Percentiles rank a stretch among this genome's conserved stretches.
Evolutionary conservation across 176 grass and related monocot genomes (phyloP).

Genomic region (Musa beccarii): DNA sequence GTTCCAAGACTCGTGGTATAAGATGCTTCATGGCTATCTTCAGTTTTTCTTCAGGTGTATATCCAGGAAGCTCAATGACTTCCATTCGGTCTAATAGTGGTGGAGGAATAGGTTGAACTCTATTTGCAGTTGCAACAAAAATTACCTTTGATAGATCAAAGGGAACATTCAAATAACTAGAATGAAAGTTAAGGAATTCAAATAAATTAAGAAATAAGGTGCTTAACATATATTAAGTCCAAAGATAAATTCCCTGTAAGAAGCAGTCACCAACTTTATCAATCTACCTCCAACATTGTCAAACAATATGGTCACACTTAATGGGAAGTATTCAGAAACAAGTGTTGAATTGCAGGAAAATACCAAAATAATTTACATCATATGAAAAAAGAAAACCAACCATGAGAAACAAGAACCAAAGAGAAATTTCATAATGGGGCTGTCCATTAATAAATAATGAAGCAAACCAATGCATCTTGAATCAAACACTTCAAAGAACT

Average conservation of each 20-base stretch:
- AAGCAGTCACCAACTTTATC: background rate
- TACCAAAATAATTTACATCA: background rate
- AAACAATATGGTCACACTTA: background rate
- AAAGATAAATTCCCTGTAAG: background rate
- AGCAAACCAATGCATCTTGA: background rate
- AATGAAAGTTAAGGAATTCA: constrained; percentile 45
- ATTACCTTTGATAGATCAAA: constrained; percentile 95
- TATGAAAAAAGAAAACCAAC: background rate
- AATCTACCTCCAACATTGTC: background rate
- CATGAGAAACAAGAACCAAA: too few species aligned
- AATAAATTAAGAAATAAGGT: background rate
- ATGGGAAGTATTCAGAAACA: background rate
- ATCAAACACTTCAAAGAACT: background rate
- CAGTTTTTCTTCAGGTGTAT: constrained; percentile 93
- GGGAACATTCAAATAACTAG: constrained; percentile 98
- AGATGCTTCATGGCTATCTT: constrained; percentile 99
- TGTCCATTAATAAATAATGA: too few species aligned
- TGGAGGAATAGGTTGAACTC: constrained; percentile 81
- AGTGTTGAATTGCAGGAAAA: background rate
- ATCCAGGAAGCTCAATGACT: constrained; percentile 93
- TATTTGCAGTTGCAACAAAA: constrained; percentile 96
- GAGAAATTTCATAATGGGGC: too few species aligned
- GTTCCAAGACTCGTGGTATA: constrained; percentile 87
- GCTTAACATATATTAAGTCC: background rate
- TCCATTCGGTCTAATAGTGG: constrained; percentile 95